Evolutionary conservation across 177 flowering plant genomes (phyloP), one percentile per base, ranked within the genome.

Genomic region (Vitis hybrid): DNA sequence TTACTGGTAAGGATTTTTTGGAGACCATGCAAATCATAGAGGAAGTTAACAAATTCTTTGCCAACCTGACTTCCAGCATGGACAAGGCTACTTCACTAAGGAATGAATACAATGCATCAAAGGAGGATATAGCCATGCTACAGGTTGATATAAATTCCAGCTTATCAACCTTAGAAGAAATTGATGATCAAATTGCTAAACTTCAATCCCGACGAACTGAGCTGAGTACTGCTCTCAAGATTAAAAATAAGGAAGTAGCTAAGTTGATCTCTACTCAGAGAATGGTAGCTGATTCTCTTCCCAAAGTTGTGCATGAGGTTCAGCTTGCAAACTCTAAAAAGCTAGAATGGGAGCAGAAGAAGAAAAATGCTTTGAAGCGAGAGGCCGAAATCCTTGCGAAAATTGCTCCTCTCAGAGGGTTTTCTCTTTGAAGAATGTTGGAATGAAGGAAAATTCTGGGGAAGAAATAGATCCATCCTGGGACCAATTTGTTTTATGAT

Each of bases 371-470:
- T 3, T 50, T 18, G 2, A 62, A 70, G 77, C 74, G 70, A 19
- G 79, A 68, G 61, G 67, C 64, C 0, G 72, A 79, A 63, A 67
- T 79, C 40, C 66, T 62, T 2, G 72, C 64, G 3, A 76, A 35
- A 57, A 70, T 73, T 71, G 65, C 67, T 9, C 68, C 82, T 49
- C 63, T 76, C 14, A 14, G 62, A 52, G 78, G 81, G 52, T 75
- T 79, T 17, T 69, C 71, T 24, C 68, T 78, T 13, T 67, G 21
- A 50, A 62, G 35, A 21, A 17, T 40, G 46, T 7, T 4, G 9
- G 46, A 0, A 40, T 40, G 46, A 7, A 27, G 46, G 46, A 40
- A 40, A 40, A 40, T 40, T 40, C 46, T 40, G 46, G 46, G 46
- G 46, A 40, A 40, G 46, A 40, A 0, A 40, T 40, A 40, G 46